Percentiles rank a stretch among this genome's conserved stretches.
Conservation (phyloP, 2,329 filamentous ascomycete genomes). For the Metarhizium humberi region DNA sequence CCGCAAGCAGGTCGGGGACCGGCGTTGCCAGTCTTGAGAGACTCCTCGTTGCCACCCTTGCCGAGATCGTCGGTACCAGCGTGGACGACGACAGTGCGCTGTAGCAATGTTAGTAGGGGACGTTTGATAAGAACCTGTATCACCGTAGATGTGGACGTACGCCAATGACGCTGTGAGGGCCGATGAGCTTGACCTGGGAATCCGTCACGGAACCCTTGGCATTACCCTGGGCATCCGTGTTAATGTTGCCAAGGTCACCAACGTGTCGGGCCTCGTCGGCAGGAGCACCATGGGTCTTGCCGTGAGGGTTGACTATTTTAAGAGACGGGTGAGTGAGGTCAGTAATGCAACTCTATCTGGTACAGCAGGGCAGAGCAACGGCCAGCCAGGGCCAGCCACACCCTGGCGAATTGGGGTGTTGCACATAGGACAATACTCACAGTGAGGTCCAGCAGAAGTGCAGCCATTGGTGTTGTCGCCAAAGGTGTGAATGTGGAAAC, state of each 20-base stretch:
- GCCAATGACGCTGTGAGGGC: constrained; percentile 88
- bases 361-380: too few relatives aligned
- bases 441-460: constrained; percentile 96
- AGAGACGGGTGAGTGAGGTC: background rate
- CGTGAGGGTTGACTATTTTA: constrained; percentile 77
- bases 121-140: background rate
- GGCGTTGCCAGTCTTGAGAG: constrained; percentile 97
- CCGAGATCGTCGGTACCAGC: constrained; percentile 94
- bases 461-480: constrained; percentile 99
- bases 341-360: background rate
- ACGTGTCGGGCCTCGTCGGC: constrained; percentile 80
- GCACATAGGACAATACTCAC: constrained; percentile 41
- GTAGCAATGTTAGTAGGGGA: constrained; percentile 5
- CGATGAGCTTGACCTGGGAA: constrained; percentile 88
- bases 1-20: constrained; percentile 90
- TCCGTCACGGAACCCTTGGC: constrained; percentile 72
- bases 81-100: constrained; percentile 94
- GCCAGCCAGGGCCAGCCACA: too few relatives aligned
- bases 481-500: constrained; percentile 97
- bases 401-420: too few relatives aligned
- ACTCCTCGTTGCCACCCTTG: constrained; percentile 85
- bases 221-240: constrained; percentile 89
- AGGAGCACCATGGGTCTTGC: constrained; percentile 87
- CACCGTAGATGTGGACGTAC: constrained; percentile 40
- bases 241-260: constrained; percentile 94